Evolutionary conservation across 2,329 filamentous ascomycete genomes (phyloP).

Genomic region (Ophiostoma sp.): DNA sequence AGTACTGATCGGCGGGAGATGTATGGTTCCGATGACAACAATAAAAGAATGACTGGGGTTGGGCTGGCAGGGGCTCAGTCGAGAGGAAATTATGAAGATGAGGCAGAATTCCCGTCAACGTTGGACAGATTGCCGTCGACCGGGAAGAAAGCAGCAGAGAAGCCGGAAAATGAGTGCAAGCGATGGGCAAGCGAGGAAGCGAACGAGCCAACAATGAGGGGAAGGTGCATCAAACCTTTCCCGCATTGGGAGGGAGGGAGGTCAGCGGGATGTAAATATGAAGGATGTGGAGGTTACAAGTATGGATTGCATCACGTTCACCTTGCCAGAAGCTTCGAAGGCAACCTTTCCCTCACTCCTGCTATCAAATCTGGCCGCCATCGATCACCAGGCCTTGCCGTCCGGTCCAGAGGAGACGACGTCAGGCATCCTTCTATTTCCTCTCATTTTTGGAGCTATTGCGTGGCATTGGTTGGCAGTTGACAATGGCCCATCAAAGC

Average conservation of each 20-base stretch:
- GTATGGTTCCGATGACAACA: neutral
- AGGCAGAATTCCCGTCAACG: neutral
- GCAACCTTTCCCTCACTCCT: neutral
- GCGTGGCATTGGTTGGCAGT: neutral
- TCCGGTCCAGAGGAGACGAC: neutral
- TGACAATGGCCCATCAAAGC: neutral
- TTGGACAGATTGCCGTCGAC: neutral
- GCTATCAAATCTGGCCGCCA: neutral
- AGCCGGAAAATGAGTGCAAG: neutral
- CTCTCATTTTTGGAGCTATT: neutral
- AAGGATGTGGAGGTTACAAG: too few relatives aligned
- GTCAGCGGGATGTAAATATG: neutral
- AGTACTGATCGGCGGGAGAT: neutral
- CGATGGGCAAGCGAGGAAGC: neutral
- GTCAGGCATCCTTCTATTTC: too few relatives aligned
- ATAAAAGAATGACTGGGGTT: neutral
- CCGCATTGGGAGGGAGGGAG: neutral
- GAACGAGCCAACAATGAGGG: neutral
- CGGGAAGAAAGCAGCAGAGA: neutral
- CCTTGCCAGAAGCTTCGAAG: neutral
- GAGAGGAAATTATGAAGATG: neutral
- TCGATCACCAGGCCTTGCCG: neutral
- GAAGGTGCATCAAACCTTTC: neutral
- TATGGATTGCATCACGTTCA: neutral
- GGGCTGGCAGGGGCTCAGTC: neutral